Percentiles rank a stretch among this genome's conserved stretches.
phyloP scores from a whole-genome alignment of 1,284 basidiomycete genomes.

The Ceratobasidium sp. region DNA sequence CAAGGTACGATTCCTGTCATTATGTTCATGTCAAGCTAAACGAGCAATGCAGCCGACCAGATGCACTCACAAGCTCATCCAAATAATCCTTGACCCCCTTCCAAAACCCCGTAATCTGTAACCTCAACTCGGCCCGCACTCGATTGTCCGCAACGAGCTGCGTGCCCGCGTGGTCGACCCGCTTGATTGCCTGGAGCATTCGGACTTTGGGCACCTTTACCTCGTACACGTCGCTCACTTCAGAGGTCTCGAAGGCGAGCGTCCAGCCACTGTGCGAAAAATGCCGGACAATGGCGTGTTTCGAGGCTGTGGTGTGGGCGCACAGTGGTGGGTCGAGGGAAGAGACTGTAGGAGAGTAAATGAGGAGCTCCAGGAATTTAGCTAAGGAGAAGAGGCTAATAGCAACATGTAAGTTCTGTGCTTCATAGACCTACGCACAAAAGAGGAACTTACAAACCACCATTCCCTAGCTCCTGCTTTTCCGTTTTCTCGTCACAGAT shows the following conservation, averaged over 20 bases:
- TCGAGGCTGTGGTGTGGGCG: slow-evolving; percentile 62
- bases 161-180: not conserved
- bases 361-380: slow-evolving; percentile 72
- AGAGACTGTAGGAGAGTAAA: slow-evolving; percentile 66
- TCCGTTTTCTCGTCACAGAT: slow-evolving; percentile 62
- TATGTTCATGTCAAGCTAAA: slow-evolving; percentile 3
- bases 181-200: slow-evolving; percentile 30
- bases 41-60: not conserved
- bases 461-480: slow-evolving; percentile 62
- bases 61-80: slow-evolving; percentile 64
- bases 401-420: not conserved
- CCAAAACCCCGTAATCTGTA: slow-evolving; percentile 74
- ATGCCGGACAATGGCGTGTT: slow-evolving; percentile 61
- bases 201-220: slow-evolving; percentile 61
- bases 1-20: slow-evolving; percentile 42
- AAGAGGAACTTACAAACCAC: slow-evolving; percentile 64
- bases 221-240: slow-evolving; percentile 68
- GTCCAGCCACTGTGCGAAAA: slow-evolving; percentile 59
- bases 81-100: slow-evolving; percentile 68
- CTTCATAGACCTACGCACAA: slow-evolving; percentile 12
- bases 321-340: slow-evolving; percentile 61
- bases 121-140: slow-evolving; percentile 56
- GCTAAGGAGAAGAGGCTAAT: slow-evolving; percentile 67
- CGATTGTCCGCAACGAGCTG: slow-evolving; percentile 7
- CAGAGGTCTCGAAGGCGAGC: slow-evolving; percentile 62